Base-by-base conservation (phyloP, 495 filamentous ascomycete genomes). In the Gamarada debralockiae region DNA sequence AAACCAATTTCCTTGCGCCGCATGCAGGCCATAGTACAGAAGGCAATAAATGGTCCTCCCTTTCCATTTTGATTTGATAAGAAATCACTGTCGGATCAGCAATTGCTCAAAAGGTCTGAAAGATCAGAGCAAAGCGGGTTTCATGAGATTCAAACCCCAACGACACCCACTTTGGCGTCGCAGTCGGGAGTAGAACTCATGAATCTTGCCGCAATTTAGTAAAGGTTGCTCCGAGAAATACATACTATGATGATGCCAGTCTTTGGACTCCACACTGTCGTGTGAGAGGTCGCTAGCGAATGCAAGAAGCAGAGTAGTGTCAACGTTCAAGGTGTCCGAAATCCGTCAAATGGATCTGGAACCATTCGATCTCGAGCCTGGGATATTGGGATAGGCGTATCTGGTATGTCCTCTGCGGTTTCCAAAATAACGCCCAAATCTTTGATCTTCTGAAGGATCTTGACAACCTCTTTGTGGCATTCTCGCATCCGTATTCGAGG, bases 231-330 rank as follows among this genome's bases (percentile, higher is more conserved):
- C 33, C 12, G 2, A 13, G 76, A n/a, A n/a, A n/a, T n/a, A n/a
- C n/a, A n/a, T n/a, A n/a, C n/a, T 78, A 48, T 61, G 65, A 58
- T 85, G 79, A 53, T 78, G 77, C 62, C 68, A 72, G 38, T 59
- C 66, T 45, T 69, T 39, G 3, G 72, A 61, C n/a, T 65, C 58
- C 7, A 76, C 71, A 37, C 74, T 70, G 21, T 68, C 62, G 59
- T 88, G 84, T 0, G 82, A 86, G 5, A 90, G 73, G 61, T 90
- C 86, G n/a, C 82, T 86, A 18, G 83, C 78, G 38, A 87, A 70
- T 17, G 84, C 86, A 10, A 90, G 76, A 23, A 90, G 73, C 48
- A 89, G 73, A 8, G 85, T 88, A 67, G 85, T 89, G 65, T 90
- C 86, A 54, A 90, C 74, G 65, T 90, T 90, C 33, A 90, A 56